Evolutionary conservation across 163 green algal genomes (phyloP).

Genomic region (Scenedesmus sp.): DNA sequence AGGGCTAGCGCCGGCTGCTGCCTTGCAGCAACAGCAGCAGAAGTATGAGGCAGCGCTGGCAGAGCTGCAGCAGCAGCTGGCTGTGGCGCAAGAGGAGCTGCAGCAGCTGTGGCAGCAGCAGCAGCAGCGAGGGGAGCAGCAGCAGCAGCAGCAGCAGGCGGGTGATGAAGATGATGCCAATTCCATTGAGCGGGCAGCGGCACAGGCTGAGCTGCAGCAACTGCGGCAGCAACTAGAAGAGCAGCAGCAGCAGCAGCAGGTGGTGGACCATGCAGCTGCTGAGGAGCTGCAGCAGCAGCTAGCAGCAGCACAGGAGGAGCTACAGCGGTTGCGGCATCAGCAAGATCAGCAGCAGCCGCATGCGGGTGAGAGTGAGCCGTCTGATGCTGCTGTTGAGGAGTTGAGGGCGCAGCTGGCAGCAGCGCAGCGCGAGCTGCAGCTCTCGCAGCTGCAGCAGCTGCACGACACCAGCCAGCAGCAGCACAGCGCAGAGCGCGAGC

Average conservation of each 20-base stretch:
- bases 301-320: neutral
- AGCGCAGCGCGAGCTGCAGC: neutral
- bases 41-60: neutral
- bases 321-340: neutral
- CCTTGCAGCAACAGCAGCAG: conserved; percentile 14
- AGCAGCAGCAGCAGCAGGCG: neutral
- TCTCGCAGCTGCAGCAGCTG: neutral
- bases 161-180: neutral
- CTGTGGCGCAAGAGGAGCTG: neutral
- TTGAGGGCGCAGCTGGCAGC: neutral
- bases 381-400: neutral
- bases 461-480: conserved; percentile 7
- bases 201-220: conserved; percentile 16
- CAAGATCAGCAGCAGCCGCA: neutral
- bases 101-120: conserved; percentile 7
- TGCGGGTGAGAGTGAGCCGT: neutral
- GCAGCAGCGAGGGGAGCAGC: neutral
- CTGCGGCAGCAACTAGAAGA: neutral
- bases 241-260: conserved; percentile 29
- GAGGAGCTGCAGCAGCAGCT: conserved; percentile 3
- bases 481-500: neutral
- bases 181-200: neutral
- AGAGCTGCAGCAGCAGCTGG: conserved; percentile 24
- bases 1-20: neutral
- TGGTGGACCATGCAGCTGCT: neutral